Evolutionary conservation across 495 filamentous ascomycete species (phyloP), one percentile per base, ranked within the genome.

Genomic region (Corynascus novoguineensis): DNA sequence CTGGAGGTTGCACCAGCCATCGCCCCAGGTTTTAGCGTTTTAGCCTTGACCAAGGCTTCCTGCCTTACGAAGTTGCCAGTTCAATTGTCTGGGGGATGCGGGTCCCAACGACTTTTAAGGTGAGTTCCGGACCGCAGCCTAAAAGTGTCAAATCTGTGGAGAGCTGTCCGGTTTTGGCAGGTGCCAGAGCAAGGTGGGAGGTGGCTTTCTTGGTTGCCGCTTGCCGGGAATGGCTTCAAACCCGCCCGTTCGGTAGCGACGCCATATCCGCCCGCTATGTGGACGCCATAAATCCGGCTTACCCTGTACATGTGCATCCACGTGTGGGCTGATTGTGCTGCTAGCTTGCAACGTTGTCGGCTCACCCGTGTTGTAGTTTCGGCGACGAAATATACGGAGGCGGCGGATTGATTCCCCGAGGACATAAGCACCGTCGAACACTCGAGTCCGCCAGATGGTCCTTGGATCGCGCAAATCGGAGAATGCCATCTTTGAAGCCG

Each of bases 151-250:
- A 38, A 58, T 38, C 40, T 28, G 60, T 54, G 55, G 60, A 59
- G 51, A 59, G 44, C 50, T 58, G 50, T 62, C 60, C 55, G 12
- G 32, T 58, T 62, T 51, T 32, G 60, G 60, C 46, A 62, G 60
- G 60, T 62, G 55, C 51, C 27, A 52, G 51, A 28, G 12, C 14
- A 47, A 15, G 47, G 49, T 40, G 41, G 41, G 25, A 10, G 10
- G 56, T 58, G 56, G 56, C 56, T 53, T 53, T 51, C 37, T 42
- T 42, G 21, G 11, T 34, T 52, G 44, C 44, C 35, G 34, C 17
- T 11, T 32, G 37, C 38, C 54, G 41, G 42, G 50, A 51, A 61
- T 54, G 48, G 55, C 59, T 58, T 58, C 54, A 50, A 52, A 45
- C 52, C 57, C 50, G 57, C 50, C 50, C 29, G 55, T 58, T 29